phyloP scores from a whole-genome alignment of 2,329 filamentous ascomycete genomes.

The Sporothrix mexicana region DNA sequence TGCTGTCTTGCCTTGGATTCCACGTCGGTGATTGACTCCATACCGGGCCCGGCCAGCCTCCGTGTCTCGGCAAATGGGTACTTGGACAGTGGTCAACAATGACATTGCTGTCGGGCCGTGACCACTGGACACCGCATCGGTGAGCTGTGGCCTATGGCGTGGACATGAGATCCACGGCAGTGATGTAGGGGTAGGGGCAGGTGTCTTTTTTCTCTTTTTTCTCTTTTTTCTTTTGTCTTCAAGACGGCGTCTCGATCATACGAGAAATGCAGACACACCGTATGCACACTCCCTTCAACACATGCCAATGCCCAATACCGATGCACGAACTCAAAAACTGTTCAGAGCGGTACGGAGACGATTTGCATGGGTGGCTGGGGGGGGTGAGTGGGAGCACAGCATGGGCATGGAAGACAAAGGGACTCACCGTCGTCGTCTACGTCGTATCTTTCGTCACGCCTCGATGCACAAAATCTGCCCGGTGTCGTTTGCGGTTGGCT shows the following conservation, averaged over 20 bases:
- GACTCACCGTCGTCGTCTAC: not conserved
- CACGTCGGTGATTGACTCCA: too few species aligned
- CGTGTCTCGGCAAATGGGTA: conserved; percentile 15
- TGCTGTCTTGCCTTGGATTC: not conserved
- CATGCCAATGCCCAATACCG: not conserved
- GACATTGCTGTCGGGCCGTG: too few species aligned
- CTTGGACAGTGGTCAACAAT: too few species aligned
- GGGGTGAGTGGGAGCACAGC: not conserved
- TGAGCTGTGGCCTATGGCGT: not conserved
- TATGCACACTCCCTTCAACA: not conserved
- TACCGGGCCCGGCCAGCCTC: not conserved
- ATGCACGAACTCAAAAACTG: not conserved
- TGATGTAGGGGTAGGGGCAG: too few species aligned
- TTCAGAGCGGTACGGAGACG: conserved; percentile 9
- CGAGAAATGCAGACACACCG: not conserved
- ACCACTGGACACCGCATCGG: too few species aligned
- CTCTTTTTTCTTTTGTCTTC: too few species aligned
- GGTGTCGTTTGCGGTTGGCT: not conserved
- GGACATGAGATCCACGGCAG: not conserved
- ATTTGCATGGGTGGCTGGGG: not conserved
- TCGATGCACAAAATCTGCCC: not conserved
- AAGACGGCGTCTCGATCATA: not conserved
- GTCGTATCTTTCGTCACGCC: not conserved
- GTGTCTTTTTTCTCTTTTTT: too few species aligned
- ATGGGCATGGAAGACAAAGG: not conserved